A percentile compares a stretch with the other conserved stretches of the same genome.
Conservation (phyloP, 495 filamentous ascomycete genomes). For the Hypoxylon lenormandii region DNA sequence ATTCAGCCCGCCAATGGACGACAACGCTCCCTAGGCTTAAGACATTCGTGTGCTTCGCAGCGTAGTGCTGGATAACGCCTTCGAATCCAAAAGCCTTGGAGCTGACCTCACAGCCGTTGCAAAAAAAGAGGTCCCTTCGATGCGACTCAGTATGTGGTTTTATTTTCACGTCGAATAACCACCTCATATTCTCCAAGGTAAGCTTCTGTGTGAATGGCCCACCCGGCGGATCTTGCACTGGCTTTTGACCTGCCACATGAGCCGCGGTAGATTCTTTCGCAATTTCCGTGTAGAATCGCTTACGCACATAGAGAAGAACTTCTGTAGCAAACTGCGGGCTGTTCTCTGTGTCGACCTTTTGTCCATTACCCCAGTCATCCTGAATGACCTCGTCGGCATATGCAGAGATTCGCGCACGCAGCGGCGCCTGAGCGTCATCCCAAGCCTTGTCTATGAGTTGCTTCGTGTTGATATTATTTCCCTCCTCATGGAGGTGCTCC, state of each 20-base stretch:
- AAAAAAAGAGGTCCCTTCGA: constrained; percentile 78
- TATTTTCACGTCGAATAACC: constrained; percentile 80
- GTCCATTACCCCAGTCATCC: constrained; percentile 68
- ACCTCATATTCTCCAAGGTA: constrained; percentile 86
- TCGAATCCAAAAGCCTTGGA: constrained; percentile 77
- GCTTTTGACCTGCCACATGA: constrained; percentile 56
- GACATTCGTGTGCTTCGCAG: constrained; percentile 77
- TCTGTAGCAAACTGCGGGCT: constrained; percentile 74
- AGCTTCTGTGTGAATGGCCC: constrained; percentile 69
- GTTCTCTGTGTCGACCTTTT: constrained; percentile 67
- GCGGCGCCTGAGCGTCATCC: constrained; percentile 73
- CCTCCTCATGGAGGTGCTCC: constrained; percentile 41
- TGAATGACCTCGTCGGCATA: constrained; percentile 74
- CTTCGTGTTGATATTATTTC: constrained; percentile 60
- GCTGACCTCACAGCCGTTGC: constrained; percentile 72
- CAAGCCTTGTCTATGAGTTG: constrained; percentile 72
- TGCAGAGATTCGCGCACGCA: constrained; percentile 68
- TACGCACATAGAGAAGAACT: constrained; percentile 71
- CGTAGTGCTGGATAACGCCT: constrained; percentile 81
- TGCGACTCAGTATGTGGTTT: constrained; percentile 71
- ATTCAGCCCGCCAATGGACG: constrained; percentile 81
- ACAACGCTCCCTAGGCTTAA: constrained; percentile 75
- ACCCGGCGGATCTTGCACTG: constrained; percentile 61
- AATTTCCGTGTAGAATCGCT: constrained; percentile 70
- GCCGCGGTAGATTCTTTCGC: constrained; percentile 62